phyloP scores from a whole-genome alignment of 169 alveolate genomes.

The Plasmodium chabaudi region DNA sequence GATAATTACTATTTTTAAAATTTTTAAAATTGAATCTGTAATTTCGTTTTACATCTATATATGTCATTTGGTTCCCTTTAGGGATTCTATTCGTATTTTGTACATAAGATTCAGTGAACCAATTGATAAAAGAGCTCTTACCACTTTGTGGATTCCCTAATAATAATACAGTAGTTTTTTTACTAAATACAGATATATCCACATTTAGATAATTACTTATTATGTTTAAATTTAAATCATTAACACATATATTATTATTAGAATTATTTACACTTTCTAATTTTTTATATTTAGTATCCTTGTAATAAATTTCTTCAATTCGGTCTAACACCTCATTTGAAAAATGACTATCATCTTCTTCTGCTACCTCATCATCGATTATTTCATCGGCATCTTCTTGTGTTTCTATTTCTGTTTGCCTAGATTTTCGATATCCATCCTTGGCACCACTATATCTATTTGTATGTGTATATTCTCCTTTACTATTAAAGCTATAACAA shows the following conservation, averaged over 20 bases:
- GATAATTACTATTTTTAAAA: slow-evolving; percentile 34
- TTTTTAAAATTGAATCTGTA: slow-evolving; percentile 44
- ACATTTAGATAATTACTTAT: slow-evolving; percentile 72
- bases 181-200: slow-evolving; percentile 59
- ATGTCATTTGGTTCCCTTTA: slow-evolving; percentile 49
- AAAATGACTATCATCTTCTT: background rate
- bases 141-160: slow-evolving; percentile 59
- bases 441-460: background rate
- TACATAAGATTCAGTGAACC: slow-evolving; percentile 52
- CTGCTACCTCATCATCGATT: background rate
- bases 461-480: background rate
- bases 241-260: slow-evolving; percentile 50
- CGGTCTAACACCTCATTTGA: slow-evolving; percentile 25
- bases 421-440: no score
- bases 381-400: background rate
- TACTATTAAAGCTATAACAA: slow-evolving; percentile 26
- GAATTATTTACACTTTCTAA: slow-evolving; percentile 46
- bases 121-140: slow-evolving; percentile 61
- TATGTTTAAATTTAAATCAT: slow-evolving; percentile 43
- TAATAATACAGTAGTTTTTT: slow-evolving; percentile 40
- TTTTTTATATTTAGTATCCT: slow-evolving; percentile 35
- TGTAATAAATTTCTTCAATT: slow-evolving; percentile 58
- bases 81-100: slow-evolving; percentile 32
- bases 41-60: slow-evolving; percentile 46
- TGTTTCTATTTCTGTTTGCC: no score